Base-by-base conservation (phyloP, 2,329 filamentous ascomycete genomes). In the Periconia sp. region DNA sequence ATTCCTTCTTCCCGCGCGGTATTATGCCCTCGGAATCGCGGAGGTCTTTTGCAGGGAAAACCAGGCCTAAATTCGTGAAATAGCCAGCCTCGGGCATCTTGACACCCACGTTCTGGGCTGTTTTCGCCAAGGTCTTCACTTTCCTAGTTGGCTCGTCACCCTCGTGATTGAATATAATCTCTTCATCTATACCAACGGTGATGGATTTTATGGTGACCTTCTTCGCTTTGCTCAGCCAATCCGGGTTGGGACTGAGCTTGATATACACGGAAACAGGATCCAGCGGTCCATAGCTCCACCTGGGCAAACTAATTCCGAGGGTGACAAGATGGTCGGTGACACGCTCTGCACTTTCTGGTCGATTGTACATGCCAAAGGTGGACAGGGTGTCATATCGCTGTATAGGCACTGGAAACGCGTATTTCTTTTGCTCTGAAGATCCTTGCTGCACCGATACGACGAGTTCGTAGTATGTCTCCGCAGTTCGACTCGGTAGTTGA, bases 281-380 rank as follows among this genome's bases (percentile, higher is more conserved):
- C 56, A 93, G 82, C 5, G 94, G 94, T 0, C 94, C 94, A 72
- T 97, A 99, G 58, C 92, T 97, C 92, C 93, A 97, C 57, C 92
- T 86, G 20, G 94, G 93, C 61, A 99, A 80, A 56, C 92, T 96
- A 62, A 97, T 96, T 44, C 90, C 91, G 50, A 97, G 79, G 9
- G 91, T 95, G 56, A 97, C 91, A 50, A 97, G 79, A 73, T 96
- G 94, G 77, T 97, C 94, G 48, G 89, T 86, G 31, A 92, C 90
- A 55, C 87, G 85, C 66, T 95, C 89, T 52, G 91, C 91, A 54
- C 89, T 89, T 74, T 97, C 93, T 15, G 92, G 93, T 50, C 92
- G 88, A 76, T 97, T 97, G 80, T 97, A 99, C 94, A 97, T 97
- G 75, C 94, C 94, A 77, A 99, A 99, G 1, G 94, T 97, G 41